Evolutionary conservation across 2,329 filamentous ascomycete species (phyloP).

Genomic region (Ceratocystis albifundus): DNA sequence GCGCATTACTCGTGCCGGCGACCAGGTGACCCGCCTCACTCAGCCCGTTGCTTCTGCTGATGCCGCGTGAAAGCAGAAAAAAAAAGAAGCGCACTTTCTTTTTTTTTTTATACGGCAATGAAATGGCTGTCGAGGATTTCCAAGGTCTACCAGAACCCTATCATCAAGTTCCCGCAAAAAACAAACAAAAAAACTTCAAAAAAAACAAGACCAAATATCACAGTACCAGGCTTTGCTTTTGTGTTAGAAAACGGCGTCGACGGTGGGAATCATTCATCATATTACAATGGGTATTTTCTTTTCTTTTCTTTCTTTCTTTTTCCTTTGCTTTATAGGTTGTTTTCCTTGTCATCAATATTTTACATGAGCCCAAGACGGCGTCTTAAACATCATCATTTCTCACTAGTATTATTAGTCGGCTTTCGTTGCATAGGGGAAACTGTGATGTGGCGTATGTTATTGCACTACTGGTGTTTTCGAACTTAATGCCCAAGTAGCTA

Average conservation of each 20-base stretch:
- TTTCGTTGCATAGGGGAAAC: background rate
- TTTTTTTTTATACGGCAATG: background rate
- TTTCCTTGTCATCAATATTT: background rate
- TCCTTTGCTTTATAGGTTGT: background rate
- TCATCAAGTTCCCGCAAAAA: background rate
- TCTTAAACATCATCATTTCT: background rate
- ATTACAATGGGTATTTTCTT: constrained; percentile 8
- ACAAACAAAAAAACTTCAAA: too few relatives aligned
- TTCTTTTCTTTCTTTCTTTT: constrained; percentile 10
- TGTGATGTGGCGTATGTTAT: background rate
- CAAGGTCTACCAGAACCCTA: background rate
- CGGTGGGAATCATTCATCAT: constrained; percentile 11
- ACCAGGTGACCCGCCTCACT: constrained; percentile 71
- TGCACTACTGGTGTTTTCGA: background rate
- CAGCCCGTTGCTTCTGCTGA: constrained; percentile 73
- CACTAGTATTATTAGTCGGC: background rate
- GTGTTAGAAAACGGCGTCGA: constrained; percentile 16
- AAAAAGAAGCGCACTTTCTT: background rate
- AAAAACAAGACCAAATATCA: background rate
- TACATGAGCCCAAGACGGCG: background rate
- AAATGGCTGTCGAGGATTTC: background rate
- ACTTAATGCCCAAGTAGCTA: background rate
- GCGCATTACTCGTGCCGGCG: constrained; percentile 73
- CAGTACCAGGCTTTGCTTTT: constrained; percentile 11
- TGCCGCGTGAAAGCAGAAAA: constrained; percentile 49